Percentiles rank a stretch among this genome's conserved stretches.
Conservation (phyloP, 208 protist genomes). For the Angomonas ambiguus region DNA sequence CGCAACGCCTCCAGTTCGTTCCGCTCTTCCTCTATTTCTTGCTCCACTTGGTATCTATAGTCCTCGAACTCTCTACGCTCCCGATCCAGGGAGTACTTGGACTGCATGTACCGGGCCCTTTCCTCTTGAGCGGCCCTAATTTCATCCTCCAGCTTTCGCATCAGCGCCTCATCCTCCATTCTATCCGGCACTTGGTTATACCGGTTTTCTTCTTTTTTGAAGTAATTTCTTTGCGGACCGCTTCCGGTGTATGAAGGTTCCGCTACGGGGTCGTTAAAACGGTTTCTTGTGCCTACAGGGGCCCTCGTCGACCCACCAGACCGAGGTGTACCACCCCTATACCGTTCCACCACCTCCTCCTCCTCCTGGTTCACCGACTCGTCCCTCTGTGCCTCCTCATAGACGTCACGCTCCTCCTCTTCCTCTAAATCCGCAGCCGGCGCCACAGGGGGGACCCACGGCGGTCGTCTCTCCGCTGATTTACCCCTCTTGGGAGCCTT, state of each 20-base stretch:
- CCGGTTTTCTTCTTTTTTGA: conserved; percentile 18
- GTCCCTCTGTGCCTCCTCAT: neutral
- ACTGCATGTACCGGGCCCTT: conserved; percentile 55
- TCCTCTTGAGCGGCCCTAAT: conserved; percentile 70
- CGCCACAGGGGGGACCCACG: conserved; percentile 40
- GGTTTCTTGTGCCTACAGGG: conserved; percentile 17
- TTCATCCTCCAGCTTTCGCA: conserved; percentile 72
- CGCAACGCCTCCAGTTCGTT: conserved; percentile 34
- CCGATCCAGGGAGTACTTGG: conserved; percentile 62
- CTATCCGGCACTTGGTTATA: conserved; percentile 17
- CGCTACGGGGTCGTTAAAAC: conserved; percentile 14
- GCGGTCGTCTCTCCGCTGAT: conserved; percentile 18
- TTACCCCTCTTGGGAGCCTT: conserved; percentile 8
- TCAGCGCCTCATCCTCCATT: conserved; percentile 70
- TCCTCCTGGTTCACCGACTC: neutral
- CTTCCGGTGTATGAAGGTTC: too few species aligned
- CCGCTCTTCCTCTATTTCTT: conserved; percentile 67
- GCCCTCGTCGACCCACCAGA: conserved; percentile 5
- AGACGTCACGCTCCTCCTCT: neutral
- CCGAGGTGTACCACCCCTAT: conserved; percentile 1
- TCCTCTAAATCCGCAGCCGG: conserved; percentile 4
- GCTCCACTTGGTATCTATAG: conserved; percentile 45
- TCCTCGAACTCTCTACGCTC: conserved; percentile 75
- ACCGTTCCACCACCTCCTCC: neutral
- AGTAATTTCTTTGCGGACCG: conserved; percentile 64